Conservation (phyloP, 2,329 filamentous ascomycete genomes). For the Penicillium digitatum region DNA sequence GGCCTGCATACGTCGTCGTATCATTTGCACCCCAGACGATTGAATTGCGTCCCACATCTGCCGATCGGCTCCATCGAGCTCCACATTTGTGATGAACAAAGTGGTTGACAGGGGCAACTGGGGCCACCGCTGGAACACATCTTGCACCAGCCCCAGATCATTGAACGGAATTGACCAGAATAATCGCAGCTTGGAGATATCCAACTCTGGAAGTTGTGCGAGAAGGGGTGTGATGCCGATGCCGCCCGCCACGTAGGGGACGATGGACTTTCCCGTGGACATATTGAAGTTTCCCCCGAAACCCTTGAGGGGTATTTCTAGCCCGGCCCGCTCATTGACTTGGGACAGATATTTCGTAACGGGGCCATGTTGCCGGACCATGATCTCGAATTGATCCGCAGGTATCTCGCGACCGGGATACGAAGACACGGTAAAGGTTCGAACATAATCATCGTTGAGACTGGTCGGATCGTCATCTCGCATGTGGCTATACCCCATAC, state of each 20-base stretch:
- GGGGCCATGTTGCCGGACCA: background rate
- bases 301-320: conserved; percentile 66
- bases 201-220: conserved; percentile 51
- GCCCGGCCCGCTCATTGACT: conserved; percentile 49
- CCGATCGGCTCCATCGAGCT: conserved; percentile 35
- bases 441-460: conserved; percentile 77
- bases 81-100: conserved; percentile 62
- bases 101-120: conserved; percentile 52
- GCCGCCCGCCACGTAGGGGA: conserved; percentile 68
- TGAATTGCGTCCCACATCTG: conserved; percentile 39
- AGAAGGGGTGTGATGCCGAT: conserved; percentile 77
- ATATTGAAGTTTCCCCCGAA: conserved; percentile 65
- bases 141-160: conserved; percentile 61
- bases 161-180: conserved; percentile 62
- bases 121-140: conserved; percentile 53
- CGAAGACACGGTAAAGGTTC: conserved; percentile 78
- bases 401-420: conserved; percentile 42
- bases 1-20: conserved; percentile 45
- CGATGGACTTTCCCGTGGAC: conserved; percentile 33
- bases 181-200: conserved; percentile 49
- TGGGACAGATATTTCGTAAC: conserved; percentile 64
- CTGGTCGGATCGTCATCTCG: conserved; percentile 71
- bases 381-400: conserved; percentile 31
- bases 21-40: background rate
- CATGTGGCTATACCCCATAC: conserved; percentile 78